A percentile compares a stretch with the other conserved stretches of the same genome.
These are phyloP conservation scores for Hyaloraphidium curvatum DNA, from an alignment of 192 early-diverging fungal species.

Conservation along the genomic window DNA sequence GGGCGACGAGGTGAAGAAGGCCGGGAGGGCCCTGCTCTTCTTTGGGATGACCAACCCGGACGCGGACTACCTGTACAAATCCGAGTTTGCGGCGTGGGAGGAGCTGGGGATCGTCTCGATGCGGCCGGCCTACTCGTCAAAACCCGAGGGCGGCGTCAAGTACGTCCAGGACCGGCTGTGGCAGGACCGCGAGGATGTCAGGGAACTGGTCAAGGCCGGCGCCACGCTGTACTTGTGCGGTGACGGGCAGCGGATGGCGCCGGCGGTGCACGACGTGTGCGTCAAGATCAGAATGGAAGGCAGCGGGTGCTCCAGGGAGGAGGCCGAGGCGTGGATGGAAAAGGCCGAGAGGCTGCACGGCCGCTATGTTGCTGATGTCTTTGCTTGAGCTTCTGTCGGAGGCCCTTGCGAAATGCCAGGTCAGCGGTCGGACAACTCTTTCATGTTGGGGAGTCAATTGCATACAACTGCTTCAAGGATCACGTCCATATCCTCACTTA, in stretches of 20 bases:
- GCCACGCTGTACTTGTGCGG: constrained; percentile 10
- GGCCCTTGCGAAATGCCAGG: too few species aligned
- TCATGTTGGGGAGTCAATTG: too few species aligned
- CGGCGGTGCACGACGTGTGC: constrained; percentile 7
- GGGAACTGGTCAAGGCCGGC: background rate
- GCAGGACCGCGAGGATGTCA: background rate
- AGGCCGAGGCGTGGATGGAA: constrained; percentile 3
- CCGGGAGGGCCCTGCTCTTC: background rate
- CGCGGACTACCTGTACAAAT: background rate
- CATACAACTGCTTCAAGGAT: too few species aligned
- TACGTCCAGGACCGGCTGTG: constrained; percentile 6
- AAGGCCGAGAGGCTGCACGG: background rate
- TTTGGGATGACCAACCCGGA: background rate
- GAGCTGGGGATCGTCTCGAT: constrained; percentile 3
- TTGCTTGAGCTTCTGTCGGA: constrained; percentile 11
- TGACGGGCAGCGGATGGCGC: constrained; percentile 8
- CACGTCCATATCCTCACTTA: too few species aligned
- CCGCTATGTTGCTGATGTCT: constrained; percentile 12
- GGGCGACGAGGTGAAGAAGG: background rate
- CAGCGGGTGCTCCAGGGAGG: constrained; percentile 4
- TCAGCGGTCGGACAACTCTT: too few species aligned
- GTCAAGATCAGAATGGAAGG: constrained; percentile 3
- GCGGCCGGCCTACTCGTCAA: constrained; percentile 6
- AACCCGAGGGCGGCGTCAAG: background rate
- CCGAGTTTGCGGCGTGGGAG: background rate